phyloP scores from a whole-genome alignment of 2,329 filamentous ascomycete genomes.

The Cladosporium sp. region DNA sequence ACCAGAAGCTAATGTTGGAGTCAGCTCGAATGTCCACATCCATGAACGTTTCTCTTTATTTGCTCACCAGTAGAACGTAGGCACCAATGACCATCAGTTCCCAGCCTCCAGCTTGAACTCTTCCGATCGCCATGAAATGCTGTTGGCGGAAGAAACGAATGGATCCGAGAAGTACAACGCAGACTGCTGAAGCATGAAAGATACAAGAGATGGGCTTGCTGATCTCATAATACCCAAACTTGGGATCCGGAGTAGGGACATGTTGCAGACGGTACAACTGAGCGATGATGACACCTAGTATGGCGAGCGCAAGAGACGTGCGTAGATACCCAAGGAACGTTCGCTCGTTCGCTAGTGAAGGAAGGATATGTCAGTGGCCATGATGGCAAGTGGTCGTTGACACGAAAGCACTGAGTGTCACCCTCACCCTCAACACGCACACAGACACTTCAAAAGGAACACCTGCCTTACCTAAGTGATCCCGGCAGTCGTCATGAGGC shows the following conservation, averaged over 20 bases:
- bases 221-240: conserved; percentile 57
- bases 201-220: conserved; percentile 56
- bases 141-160: conserved; percentile 60
- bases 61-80: conserved; percentile 47
- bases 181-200: conserved; percentile 47
- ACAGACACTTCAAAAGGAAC: neutral
- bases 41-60: neutral
- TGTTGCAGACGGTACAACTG: conserved; percentile 64
- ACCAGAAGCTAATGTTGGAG: conserved; percentile 16
- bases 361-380: neutral
- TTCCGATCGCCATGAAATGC: conserved; percentile 54
- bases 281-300: conserved; percentile 61
- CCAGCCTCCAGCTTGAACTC: conserved; percentile 55
- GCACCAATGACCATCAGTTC: conserved; percentile 50
- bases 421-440: neutral
- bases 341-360: conserved; percentile 60
- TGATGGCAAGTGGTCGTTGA: neutral
- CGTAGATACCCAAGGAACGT: conserved; percentile 71
- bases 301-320: conserved; percentile 65
- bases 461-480: conserved; percentile 51
- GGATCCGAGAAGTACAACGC: conserved; percentile 51
- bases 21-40: neutral
- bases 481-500: conserved; percentile 47
- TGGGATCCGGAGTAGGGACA: conserved; percentile 36
- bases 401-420: neutral